Evolutionary conservation across 768 basidiomycete genomes (phyloP).

Genomic region (Termitomyces sp.): DNA sequence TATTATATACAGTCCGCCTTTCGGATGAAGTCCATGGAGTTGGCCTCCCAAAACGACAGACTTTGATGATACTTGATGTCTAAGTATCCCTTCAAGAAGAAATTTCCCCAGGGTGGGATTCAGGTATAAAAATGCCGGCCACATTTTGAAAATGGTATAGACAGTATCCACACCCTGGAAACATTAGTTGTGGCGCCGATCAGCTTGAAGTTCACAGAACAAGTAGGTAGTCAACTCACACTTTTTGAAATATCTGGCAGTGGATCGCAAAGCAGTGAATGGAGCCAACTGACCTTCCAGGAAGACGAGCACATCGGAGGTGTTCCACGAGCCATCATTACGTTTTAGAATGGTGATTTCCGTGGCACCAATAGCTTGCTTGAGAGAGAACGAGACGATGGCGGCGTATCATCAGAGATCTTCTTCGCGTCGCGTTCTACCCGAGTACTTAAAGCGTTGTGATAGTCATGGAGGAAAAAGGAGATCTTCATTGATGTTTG

Average conservation of each 20-base stretch:
- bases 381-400: constrained; percentile 45
- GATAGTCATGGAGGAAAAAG: constrained; percentile 39
- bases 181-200: neutral
- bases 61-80: constrained; percentile 68
- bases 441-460: constrained; percentile 38
- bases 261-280: neutral
- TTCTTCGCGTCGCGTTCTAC: constrained; percentile 38
- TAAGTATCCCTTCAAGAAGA: constrained; percentile 53
- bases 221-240: constrained; percentile 22
- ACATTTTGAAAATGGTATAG: constrained; percentile 46
- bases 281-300: constrained; percentile 37
- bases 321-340: constrained; percentile 41
- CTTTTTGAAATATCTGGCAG: constrained; percentile 51
- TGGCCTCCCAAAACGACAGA: too few species aligned
- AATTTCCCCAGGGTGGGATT: constrained; percentile 51
- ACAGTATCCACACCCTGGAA: constrained; percentile 42
- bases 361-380: constrained; percentile 46
- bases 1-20: constrained; percentile 56
- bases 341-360: constrained; percentile 51
- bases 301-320: constrained; percentile 46
- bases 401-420: constrained; percentile 46
- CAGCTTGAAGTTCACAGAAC: neutral
- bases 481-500: constrained; percentile 21
- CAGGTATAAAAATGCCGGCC: constrained; percentile 47
- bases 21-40: constrained; percentile 55